Conservation (phyloP, 1,284 basidiomycete genomes). For the Testicularia cyperi region DNA sequence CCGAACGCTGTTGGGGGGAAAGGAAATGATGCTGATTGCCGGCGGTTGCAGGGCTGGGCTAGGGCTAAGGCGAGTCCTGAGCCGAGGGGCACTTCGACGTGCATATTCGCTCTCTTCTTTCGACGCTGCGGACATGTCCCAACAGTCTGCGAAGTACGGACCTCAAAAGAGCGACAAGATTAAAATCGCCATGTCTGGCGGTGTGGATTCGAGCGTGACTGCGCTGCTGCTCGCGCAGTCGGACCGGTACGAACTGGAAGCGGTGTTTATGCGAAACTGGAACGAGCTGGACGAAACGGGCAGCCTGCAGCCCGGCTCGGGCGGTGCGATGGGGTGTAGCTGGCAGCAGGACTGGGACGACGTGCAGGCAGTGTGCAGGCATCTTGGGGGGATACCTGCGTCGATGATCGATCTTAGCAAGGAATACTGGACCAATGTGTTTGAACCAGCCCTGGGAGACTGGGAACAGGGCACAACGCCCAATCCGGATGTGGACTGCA, state of each 20-base stretch:
- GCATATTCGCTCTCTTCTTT: too few species aligned
- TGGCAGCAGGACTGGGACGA: conserved; percentile 96
- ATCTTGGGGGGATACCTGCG: conserved; percentile 68
- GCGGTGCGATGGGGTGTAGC: conserved; percentile 69
- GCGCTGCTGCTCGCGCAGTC: conserved; percentile 43
- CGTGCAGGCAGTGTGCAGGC: conserved; percentile 75
- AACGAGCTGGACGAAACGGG: conserved; percentile 66
- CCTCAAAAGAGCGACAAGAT: conserved; percentile 65
- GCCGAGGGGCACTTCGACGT: too few species aligned
- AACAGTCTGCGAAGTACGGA: neutral
- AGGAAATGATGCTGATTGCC: too few species aligned
- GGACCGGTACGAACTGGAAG: conserved; percentile 68
- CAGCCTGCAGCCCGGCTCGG: conserved; percentile 61
- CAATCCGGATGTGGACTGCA: conserved; percentile 93
- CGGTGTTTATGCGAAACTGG: conserved; percentile 97
- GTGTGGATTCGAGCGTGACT: conserved; percentile 77
- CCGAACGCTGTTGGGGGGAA: too few species aligned
- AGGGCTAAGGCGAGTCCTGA: too few species aligned
- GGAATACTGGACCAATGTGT: conserved; percentile 54
- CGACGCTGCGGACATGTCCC: neutral
- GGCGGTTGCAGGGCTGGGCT: too few species aligned
- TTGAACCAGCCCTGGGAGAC: conserved; percentile 48
- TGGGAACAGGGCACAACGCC: conserved; percentile 65
- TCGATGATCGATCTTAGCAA: conserved; percentile 39
- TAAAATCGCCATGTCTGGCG: conserved; percentile 89